phyloP scores from a whole-genome alignment of 495 filamentous ascomycete genomes.

The Neurospora sublineolata region DNA sequence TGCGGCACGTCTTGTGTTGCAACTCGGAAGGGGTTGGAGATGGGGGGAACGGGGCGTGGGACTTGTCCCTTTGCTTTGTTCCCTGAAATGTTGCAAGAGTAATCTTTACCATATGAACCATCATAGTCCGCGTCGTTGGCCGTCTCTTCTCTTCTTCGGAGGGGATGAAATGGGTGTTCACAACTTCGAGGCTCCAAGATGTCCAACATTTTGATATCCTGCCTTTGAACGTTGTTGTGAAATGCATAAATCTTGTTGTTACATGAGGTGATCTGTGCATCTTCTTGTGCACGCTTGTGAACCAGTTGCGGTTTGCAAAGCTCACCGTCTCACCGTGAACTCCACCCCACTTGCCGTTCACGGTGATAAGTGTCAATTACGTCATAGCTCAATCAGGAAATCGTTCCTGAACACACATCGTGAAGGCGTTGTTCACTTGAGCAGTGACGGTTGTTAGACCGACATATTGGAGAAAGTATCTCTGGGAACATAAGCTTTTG shows the following conservation, averaged over 20 bases:
- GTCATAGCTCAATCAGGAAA: background rate
- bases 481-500: background rate
- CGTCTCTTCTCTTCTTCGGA: slow-evolving; percentile 11
- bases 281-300: background rate
- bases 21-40: slow-evolving; percentile 33
- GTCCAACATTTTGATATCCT: slow-evolving; percentile 32
- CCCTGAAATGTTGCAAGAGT: slow-evolving; percentile 32
- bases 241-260: slow-evolving; percentile 3
- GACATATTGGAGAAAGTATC: background rate
- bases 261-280: background rate
- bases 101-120: slow-evolving; percentile 27
- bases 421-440: background rate
- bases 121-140: slow-evolving; percentile 43
- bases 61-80: slow-evolving; percentile 1
- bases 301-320: background rate
- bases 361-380: background rate
- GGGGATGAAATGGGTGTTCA: slow-evolving; percentile 4
- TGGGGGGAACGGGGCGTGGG: slow-evolving; percentile 7
- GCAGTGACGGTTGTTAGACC: background rate
- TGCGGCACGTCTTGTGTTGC: slow-evolving; percentile 35
- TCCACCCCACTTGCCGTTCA: background rate
- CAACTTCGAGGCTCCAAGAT: slow-evolving; percentile 43
- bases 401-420: background rate
- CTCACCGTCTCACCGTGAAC: background rate
- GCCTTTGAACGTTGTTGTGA: background rate